Evolutionary conservation across 805 yeast species (phyloP), one percentile per base, ranked within the genome.

Genomic region (Pichia exigua): DNA sequence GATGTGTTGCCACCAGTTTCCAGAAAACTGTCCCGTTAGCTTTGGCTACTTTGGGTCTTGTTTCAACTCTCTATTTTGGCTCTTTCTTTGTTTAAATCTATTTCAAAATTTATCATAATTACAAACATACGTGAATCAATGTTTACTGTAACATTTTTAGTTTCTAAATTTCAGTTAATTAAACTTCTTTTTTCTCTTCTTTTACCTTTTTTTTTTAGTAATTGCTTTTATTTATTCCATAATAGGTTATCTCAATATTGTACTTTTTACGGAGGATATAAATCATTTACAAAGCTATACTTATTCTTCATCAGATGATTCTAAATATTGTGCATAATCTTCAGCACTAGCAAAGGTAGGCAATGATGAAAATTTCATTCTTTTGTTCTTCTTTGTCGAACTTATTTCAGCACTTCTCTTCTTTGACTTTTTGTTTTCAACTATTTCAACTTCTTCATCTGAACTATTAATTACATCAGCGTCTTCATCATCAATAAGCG

Each of bases 271-370:
- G 8, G 39, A 35, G 39, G 18, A 30, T 30, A 30, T 30, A 30
- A 30, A 35, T 35, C 39, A 32, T 35, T 35, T 35, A 35, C 39
- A 35, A 13, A 44, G 10, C 10, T 26, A 39, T 20, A 24, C 1
- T 42, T 59, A 58, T 27, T 65, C 67, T 32, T 82, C 87, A 48
- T 80, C 86, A 28, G 83, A 87, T 17, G 86, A 82, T 28, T 75
- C 75, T 65, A 87, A 69, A 59, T 82, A 83, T 63, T 87, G 74
- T 27, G 92, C 83, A 64, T 89, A 90, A 55, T 87, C 96, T 42
- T 87, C 96, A 11, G 83, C 95, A 45, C 90, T 83, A 1, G 96
- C 97, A 71, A 89, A 91, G 21, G 82, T 74, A 22, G 97, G 97
- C 54, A 91, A 72, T 45, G 76, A 80, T 62, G 78, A 82, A 61